Base-by-base conservation (phyloP, 2,329 filamentous ascomycete species). In the Alternaria burnsii region DNA sequence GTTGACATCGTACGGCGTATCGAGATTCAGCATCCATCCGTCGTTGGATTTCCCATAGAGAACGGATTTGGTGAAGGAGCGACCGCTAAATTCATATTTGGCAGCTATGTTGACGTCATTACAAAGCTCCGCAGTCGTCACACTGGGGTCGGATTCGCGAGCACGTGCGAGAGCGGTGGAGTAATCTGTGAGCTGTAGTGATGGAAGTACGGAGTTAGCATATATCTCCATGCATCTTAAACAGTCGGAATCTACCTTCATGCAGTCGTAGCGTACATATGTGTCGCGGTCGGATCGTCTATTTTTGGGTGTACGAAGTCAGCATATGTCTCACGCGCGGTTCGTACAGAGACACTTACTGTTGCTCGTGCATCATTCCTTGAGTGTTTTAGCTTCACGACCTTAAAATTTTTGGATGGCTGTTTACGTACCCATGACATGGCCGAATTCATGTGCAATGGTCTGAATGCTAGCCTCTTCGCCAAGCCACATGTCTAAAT, bases 301-400 rank as follows among this genome's bases (percentile, higher is more conserved):
- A 30, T 5, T 30, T 30, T 10, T 30, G 11, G 9, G 28, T 5
- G 28, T 30, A 30, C 28, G 28, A 30, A 30, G 28, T 30, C 11
- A 30, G 11, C 2, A 11, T 30, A 30, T 30, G 28, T 11, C 28
- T 11, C 28, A 30, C 28, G 11, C 2, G 11, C 28, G 11, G 11
- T 30, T 30, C 28, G 28, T 30, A 30, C 4, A 11, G 28, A 30
- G 28, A 30, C 28, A 30, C 28, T 12, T 11, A 30, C 18, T 47
- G 44, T 16, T 47, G 44, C n/a, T 47, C 44, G 28, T 47, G 44
- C 44, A 32, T 32, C 44, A 32, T 47, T 32, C 44, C 44, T 47
- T 32, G 12, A 14, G 8, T 32, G 20, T 32, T 11, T 47, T 16
- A 47, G 11, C 30, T 30, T 12, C 30, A 28, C 28, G 14, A 14